Percentiles rank a stretch among this genome's conserved stretches.
Conservation (phyloP, 2,329 filamentous ascomycete species). For the Cladosporium sp. region DNA sequence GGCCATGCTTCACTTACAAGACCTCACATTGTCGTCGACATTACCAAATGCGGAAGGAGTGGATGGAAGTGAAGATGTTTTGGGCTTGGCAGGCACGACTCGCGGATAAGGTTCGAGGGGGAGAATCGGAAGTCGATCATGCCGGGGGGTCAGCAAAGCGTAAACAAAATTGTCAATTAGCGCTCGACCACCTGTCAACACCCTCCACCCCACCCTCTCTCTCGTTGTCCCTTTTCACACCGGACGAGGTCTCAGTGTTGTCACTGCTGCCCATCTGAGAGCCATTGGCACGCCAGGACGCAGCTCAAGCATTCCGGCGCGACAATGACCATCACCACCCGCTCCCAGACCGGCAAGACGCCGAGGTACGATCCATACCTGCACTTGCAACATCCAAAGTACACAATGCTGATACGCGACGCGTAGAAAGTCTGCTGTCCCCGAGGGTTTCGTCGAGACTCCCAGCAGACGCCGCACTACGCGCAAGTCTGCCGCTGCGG, state of each 20-base stretch:
- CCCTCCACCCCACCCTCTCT: background rate
- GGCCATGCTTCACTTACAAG: too few species aligned
- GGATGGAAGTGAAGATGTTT: conserved; percentile 4
- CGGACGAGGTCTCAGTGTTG: conserved; percentile 1
- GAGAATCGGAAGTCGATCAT: conserved; percentile 8
- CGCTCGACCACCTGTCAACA: conserved; percentile 13
- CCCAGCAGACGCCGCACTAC: conserved; percentile 41
- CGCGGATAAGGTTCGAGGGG: conserved; percentile 2
- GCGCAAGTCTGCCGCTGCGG: conserved; percentile 36
- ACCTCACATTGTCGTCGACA: too few species aligned
- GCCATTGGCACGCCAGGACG: conserved; percentile 12
- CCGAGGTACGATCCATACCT: conserved; percentile 36
- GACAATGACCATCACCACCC: conserved; percentile 34
- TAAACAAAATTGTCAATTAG: conserved; percentile 7
- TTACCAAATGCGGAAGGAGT: too few species aligned
- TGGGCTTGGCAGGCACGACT: conserved; percentile 10
- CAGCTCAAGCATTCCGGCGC: conserved; percentile 1
- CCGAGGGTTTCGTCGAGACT: conserved; percentile 47
- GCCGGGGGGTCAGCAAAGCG: background rate
- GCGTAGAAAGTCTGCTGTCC: conserved; percentile 35
- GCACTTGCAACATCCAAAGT: background rate
- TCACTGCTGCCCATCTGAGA: background rate
- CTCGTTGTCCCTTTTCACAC: background rate
- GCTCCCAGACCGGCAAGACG: conserved; percentile 47
- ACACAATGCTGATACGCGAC: conserved; percentile 12